These are phyloP conservation scores for Colletotrichum trifolii DNA, from an alignment of 2,329 filamentous ascomycete genomes.

Conservation along the genomic window DNA sequence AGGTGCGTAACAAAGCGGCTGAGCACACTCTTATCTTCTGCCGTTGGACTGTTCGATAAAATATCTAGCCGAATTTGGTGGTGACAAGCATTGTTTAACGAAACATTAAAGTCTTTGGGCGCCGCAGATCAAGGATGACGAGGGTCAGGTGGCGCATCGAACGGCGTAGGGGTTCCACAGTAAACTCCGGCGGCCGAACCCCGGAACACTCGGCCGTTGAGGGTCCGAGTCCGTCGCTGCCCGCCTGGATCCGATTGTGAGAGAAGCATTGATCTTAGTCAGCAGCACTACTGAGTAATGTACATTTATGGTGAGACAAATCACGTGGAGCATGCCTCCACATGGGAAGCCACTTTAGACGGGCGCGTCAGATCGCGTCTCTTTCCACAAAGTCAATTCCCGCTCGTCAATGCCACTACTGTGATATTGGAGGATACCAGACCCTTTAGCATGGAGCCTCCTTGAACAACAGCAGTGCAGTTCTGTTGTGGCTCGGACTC, in stretches of 20 bases:
- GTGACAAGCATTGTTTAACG: background rate
- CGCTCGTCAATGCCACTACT: constrained; percentile 19
- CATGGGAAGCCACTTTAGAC: constrained; percentile 26
- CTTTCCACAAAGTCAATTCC: background rate
- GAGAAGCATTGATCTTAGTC: no score
- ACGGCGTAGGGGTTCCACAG: constrained; percentile 8
- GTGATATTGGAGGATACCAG: constrained; percentile 24
- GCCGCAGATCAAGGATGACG: constrained; percentile 9
- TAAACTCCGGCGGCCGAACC: background rate
- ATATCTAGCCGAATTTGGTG: constrained; percentile 1
- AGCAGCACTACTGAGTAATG: no score
- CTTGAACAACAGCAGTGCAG: constrained; percentile 17
- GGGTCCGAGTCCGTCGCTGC: no score
- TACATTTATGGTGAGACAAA: background rate
- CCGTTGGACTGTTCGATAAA: background rate
- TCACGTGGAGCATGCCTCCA: constrained; percentile 25
- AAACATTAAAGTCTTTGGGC: background rate
- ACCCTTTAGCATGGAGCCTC: constrained; percentile 31
- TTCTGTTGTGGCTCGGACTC: constrained; percentile 28
- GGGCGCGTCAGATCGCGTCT: constrained; percentile 31
- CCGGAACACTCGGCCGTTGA: background rate
- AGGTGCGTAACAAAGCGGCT: constrained; percentile 3
- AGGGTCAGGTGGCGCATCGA: constrained; percentile 9
- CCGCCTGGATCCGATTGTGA: no score
- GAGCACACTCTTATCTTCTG: background rate